A percentile compares a stretch with the other conserved stretches of the same genome.
Conservation (phyloP, 2,329 filamentous ascomycete species). For the Verticillium albo-atrum region DNA sequence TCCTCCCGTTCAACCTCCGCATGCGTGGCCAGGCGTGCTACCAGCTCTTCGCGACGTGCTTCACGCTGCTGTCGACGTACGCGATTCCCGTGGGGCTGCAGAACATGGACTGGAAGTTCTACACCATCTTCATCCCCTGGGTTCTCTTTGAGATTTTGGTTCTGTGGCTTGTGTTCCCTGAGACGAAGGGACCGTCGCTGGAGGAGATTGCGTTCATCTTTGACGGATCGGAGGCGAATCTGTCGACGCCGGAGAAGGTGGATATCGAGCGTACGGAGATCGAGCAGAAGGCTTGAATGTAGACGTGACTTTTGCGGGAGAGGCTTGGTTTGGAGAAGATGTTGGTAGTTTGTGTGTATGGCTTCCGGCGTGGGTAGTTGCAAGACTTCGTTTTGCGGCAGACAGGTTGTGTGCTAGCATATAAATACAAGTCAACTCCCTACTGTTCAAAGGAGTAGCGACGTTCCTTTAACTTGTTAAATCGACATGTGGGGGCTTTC, state of each 20-base stretch:
- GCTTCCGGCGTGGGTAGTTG: too few species aligned
- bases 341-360: too few species aligned
- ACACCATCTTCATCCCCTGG: slow-evolving; percentile 23
- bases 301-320: too few species aligned
- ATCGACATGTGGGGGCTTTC: too few species aligned
- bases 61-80: slow-evolving; percentile 23
- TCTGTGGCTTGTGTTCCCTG: slow-evolving; percentile 23
- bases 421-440: too few species aligned
- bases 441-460: too few species aligned
- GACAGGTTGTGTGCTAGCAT: too few species aligned
- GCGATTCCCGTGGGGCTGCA: slow-evolving; percentile 28
- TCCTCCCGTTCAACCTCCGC: slow-evolving; percentile 25
- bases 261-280: neutral
- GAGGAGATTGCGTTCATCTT: slow-evolving; percentile 13
- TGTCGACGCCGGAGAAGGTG: neutral
- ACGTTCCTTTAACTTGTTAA: too few species aligned
- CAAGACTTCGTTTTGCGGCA: too few species aligned
- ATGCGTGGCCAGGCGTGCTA: neutral
- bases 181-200: slow-evolving; percentile 11
- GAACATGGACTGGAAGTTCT: slow-evolving; percentile 26
- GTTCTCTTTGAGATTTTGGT: slow-evolving; percentile 18
- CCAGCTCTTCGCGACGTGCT: neutral
- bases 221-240: slow-evolving; percentile 2
- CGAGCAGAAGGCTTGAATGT: neutral
- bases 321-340: too few species aligned